These are phyloP conservation scores for Fraxinus greggii DNA, from an alignment of 305 asterid species.

Conservation along the genomic window DNA sequence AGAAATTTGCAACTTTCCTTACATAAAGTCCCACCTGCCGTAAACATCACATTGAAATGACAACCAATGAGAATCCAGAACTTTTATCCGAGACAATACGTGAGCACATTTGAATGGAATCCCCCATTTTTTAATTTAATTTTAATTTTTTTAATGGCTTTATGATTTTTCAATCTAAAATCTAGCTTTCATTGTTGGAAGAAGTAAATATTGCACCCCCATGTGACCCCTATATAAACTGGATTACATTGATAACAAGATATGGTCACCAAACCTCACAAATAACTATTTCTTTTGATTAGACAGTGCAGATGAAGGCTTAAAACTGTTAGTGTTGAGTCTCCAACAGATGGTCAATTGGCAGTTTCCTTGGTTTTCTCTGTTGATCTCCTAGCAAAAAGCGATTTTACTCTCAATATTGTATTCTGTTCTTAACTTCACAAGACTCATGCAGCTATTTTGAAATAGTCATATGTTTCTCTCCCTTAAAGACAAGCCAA, in stretches of 20 bases:
- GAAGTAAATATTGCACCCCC: not conserved
- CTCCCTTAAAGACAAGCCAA: not conserved
- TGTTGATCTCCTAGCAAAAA: not conserved
- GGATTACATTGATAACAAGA: not conserved
- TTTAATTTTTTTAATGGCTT: not conserved
- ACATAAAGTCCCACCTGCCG: not conserved
- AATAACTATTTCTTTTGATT: not conserved
- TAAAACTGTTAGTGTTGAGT: not conserved
- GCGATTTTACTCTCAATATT: not conserved
- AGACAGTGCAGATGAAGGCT: not conserved
- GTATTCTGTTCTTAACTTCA: not conserved
- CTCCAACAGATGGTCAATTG: not conserved
- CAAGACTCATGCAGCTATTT: not conserved
- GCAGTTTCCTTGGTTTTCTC: not conserved
- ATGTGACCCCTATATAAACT: not conserved
- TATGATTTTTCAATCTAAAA: not conserved
- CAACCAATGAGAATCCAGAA: not conserved
- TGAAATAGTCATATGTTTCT: not conserved
- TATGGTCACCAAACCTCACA: not conserved
- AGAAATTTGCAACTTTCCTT: not conserved
- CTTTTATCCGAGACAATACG: not conserved
- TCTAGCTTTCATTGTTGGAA: not conserved
- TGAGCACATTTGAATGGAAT: not conserved
- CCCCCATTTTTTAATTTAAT: not conserved
- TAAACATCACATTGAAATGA: not conserved